These are phyloP conservation scores for Aspergillus ostianus DNA, from an alignment of 495 filamentous ascomycete genomes.

Conservation along the genomic window DNA sequence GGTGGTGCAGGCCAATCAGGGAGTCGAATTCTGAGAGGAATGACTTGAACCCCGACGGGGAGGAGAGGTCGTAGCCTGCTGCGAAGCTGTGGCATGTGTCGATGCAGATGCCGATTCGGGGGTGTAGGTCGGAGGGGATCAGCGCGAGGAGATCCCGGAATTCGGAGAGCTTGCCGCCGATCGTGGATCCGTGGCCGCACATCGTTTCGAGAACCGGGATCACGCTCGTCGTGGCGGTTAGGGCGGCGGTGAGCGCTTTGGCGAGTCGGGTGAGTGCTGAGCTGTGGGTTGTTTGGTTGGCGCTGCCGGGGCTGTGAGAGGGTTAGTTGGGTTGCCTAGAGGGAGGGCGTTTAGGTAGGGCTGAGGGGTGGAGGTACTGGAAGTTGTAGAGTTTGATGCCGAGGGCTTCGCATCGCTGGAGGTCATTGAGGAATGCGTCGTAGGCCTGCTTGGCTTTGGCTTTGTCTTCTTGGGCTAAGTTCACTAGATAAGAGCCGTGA, in stretches of 20 bases:
- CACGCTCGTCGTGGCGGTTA: slow-evolving; percentile 69
- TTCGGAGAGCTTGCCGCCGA: slow-evolving; percentile 82
- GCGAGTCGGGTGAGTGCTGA: slow-evolving; percentile 79
- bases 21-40: slow-evolving; percentile 75
- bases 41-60: slow-evolving; percentile 65
- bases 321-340: slow-evolving; percentile 11
- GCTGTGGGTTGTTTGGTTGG: slow-evolving; percentile 59
- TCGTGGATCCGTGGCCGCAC: slow-evolving; percentile 85
- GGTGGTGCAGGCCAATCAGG: slow-evolving; percentile 74
- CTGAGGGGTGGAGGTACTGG: slow-evolving; percentile 51
- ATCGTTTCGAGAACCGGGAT: slow-evolving; percentile 90
- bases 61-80: slow-evolving; percentile 85
- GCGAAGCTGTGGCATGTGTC: slow-evolving; percentile 96
- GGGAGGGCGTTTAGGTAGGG: neutral
- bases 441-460: slow-evolving; percentile 86
- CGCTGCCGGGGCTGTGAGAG: slow-evolving; percentile 65
- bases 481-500: slow-evolving; percentile 95
- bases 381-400: slow-evolving; percentile 94
- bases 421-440: slow-evolving; percentile 80
- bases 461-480: slow-evolving; percentile 80
- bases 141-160: slow-evolving; percentile 76
- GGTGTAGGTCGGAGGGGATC: slow-evolving; percentile 67
- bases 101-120: slow-evolving; percentile 89
- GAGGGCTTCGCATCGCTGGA: slow-evolving; percentile 82
- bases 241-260: slow-evolving; percentile 72